Conservation (phyloP, 2,329 filamentous ascomycete species). For the Balansia obtecta region DNA sequence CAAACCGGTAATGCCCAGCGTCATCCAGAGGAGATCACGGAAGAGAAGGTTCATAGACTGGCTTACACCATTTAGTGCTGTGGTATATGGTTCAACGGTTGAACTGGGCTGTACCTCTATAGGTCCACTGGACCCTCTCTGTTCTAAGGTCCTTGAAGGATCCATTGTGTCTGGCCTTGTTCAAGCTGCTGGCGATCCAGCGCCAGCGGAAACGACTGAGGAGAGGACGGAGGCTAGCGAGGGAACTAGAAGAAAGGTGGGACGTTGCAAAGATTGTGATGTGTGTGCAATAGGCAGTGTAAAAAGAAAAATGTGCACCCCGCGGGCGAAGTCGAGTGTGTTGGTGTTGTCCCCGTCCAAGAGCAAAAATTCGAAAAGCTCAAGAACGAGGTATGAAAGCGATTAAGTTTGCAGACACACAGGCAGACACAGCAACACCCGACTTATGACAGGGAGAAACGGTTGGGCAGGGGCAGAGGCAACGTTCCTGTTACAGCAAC, state of each 20-base stretch:
- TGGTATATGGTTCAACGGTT: constrained; percentile 43
- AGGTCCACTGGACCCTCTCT: constrained; percentile 16
- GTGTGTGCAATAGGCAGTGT: not conserved
- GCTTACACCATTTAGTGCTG: constrained; percentile 47
- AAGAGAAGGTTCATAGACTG: constrained; percentile 45
- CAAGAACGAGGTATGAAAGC: not conserved
- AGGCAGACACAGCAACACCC: not conserved
- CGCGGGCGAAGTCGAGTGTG: not conserved
- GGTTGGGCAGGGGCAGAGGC: not conserved
- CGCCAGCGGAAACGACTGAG: constrained; percentile 6
- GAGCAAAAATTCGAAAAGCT: not conserved
- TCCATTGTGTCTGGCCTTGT: constrained; percentile 18
- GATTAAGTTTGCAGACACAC: not conserved
- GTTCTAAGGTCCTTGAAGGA: constrained; percentile 20
- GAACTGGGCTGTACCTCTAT: constrained; percentile 24
- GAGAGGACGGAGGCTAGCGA: not conserved
- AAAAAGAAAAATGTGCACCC: not conserved
- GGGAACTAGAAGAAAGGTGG: not conserved
- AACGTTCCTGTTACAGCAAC: not conserved
- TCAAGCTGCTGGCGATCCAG: constrained; percentile 9
- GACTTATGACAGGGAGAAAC: not conserved
- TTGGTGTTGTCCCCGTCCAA: not conserved
- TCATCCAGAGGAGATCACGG: constrained; percentile 48
- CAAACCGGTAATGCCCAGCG: constrained; percentile 41
- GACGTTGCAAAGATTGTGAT: constrained; percentile 1